Evolutionary conservation across 805 yeast genomes (phyloP), one percentile per base, ranked within the genome.

Genomic region (Yarrowia divulgata): DNA sequence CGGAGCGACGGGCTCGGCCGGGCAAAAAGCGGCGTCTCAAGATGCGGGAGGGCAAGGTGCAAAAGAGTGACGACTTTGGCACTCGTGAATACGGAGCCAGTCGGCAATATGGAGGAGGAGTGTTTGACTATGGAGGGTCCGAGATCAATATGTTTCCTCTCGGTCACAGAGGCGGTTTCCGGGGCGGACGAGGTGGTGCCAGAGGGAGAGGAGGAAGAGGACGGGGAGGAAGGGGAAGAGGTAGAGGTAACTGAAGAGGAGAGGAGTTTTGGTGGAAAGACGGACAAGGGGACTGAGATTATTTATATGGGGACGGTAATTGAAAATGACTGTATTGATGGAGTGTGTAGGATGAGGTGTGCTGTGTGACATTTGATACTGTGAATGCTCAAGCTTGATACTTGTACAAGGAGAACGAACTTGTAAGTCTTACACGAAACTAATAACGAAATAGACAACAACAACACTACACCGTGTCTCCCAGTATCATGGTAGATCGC

Each of bases 21-120:
- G 68, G 69, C 8, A 67, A 67, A 52, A 67, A 58, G 35, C 39
- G 64, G 1, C 69, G 67, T 10, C 40, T 8, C 37, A 29, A 32
- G 52, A 42, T 34, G 68, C 35, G 70, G 2, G 69, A 68, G 23
- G 45, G 68, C n/a, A 68, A 50, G 16, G 50, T 48, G 13, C 42
- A 42, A 32, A 64, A 43, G 19, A 62, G 45, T 3, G 63, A 62
- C 55, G 57, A 64, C 16, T 48, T 64, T 16, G 52, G 49, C 14
- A 45, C 55, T 8, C 42, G 58, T 23, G 43, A 50, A 29, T 68
- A 50, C 34, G 70, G 67, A 23, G 67, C 54, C 23, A 54, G 70
- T 34, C 19, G 60, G 5, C 52, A 60, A 45, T 45, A 52, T 32
- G 66, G 70, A 34, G 57, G 49, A 42, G 70, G 49, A 1, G 39